Conservation (phyloP, 2,329 filamentous ascomycete species). For the Aspergillus sp. region DNA sequence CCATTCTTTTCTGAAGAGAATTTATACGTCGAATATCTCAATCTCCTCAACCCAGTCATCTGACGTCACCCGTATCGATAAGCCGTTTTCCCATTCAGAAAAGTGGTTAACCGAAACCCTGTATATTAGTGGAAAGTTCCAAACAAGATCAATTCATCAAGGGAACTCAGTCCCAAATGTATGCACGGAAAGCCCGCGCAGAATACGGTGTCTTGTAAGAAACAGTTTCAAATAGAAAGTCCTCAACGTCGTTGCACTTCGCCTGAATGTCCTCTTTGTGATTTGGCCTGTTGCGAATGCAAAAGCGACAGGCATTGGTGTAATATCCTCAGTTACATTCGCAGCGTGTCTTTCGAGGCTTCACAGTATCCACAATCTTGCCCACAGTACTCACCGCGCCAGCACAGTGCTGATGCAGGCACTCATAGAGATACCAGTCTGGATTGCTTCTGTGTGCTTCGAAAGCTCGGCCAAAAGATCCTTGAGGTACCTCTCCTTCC, state of each 20-base stretch:
- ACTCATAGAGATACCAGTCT: background rate
- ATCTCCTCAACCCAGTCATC: no score
- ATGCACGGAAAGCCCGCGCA: background rate
- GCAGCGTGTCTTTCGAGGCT: background rate
- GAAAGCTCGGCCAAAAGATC: background rate
- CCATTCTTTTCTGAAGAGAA: no score
- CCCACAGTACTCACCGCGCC: slow-evolving; percentile 7
- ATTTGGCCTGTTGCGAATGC: background rate
- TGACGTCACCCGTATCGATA: no score
- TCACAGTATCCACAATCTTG: slow-evolving; percentile 4
- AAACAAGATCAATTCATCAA: background rate
- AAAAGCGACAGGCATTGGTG: background rate
- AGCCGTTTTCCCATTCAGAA: no score
- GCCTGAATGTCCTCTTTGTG: background rate
- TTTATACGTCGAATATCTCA: no score
- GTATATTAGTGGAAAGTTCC: background rate
- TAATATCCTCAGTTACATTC: background rate
- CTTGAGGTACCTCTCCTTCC: background rate
- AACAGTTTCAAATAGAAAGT: background rate
- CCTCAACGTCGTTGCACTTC: background rate
- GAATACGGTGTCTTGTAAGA: background rate
- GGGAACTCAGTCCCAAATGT: background rate
- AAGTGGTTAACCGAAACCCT: no score
- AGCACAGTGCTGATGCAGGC: slow-evolving; percentile 3
- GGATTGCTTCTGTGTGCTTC: background rate